A percentile compares a stretch with the other conserved stretches of the same genome.
phyloP scores from a whole-genome alignment of 2,329 filamentous ascomycete species.

The Fusarium liriodendri region DNA sequence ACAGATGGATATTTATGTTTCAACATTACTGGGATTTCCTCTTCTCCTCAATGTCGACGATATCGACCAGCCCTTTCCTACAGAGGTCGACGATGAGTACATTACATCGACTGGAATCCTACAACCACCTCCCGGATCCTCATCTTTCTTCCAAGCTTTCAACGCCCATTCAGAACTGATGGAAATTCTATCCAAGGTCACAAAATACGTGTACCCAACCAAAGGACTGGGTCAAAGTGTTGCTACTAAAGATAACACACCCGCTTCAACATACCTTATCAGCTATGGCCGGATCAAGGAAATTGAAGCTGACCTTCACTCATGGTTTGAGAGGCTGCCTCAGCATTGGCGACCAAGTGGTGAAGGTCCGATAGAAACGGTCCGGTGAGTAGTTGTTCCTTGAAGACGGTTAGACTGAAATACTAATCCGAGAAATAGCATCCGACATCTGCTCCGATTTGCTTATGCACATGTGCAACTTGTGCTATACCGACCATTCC shows the following conservation, averaged over 20 bases:
- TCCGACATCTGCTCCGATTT: slow-evolving; percentile 82
- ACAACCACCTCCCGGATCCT: slow-evolving; percentile 64
- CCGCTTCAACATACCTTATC: slow-evolving; percentile 68
- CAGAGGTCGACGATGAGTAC: slow-evolving; percentile 74
- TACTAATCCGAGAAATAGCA: slow-evolving; percentile 49
- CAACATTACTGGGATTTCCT: slow-evolving; percentile 74
- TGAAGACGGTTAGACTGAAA: neutral
- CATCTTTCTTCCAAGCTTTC: slow-evolving; percentile 72
- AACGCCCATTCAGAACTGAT: slow-evolving; percentile 74
- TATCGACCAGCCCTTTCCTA: slow-evolving; percentile 73
- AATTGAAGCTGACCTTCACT: slow-evolving; percentile 71
- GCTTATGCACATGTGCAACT: slow-evolving; percentile 87
- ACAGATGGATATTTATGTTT: slow-evolving; percentile 78
- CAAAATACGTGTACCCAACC: slow-evolving; percentile 74
- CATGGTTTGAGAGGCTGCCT: slow-evolving; percentile 76
- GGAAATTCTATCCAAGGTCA: slow-evolving; percentile 72
- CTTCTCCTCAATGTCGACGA: slow-evolving; percentile 72
- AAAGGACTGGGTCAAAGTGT: slow-evolving; percentile 64
- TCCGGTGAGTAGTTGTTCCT: slow-evolving; percentile 68
- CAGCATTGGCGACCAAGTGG: slow-evolving; percentile 81
- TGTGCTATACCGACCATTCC: slow-evolving; percentile 83
- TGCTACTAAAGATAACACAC: slow-evolving; percentile 55
- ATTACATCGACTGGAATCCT: slow-evolving; percentile 70
- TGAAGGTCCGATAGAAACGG: slow-evolving; percentile 78
- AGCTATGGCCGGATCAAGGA: slow-evolving; percentile 72